phyloP scores from a whole-genome alignment of 306 rosid species.

The Quercus mongolica region DNA sequence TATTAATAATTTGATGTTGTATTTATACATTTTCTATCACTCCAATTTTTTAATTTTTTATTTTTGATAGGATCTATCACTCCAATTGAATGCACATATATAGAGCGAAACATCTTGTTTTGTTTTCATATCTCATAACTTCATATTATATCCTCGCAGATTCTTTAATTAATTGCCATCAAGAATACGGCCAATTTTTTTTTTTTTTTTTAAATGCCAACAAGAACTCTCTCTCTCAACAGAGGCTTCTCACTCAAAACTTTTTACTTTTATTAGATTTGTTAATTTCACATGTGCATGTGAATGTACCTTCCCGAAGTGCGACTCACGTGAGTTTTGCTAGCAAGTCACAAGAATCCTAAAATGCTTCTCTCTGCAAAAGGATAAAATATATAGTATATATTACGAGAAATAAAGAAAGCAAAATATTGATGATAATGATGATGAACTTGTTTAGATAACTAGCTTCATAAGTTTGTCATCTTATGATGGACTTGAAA shows the following conservation, averaged over 20 bases:
- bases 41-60: no score
- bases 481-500: conserved; percentile 13
- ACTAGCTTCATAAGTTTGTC: neutral
- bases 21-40: no score
- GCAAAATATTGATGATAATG: neutral
- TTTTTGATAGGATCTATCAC: no score
- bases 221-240: conserved; percentile 18
- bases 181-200: neutral
- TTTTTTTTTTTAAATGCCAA: neutral
- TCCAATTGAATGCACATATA: neutral
- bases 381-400: conserved; percentile 1
- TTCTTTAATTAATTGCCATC: conserved; percentile 47
- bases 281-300: conserved; percentile 66
- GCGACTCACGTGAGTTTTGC: conserved; percentile 87
- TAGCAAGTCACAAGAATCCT: conserved; percentile 64
- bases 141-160: conserved; percentile 31
- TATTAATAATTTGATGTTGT: neutral
- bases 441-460: neutral
- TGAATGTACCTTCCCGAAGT: conserved; percentile 96
- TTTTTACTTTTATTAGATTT: conserved; percentile 57
- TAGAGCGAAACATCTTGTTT: conserved; percentile 6
- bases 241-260: conserved; percentile 52
- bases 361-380: neutral
- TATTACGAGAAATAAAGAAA: neutral
- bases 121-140: no score